Evolutionary conservation across 192 early-diverging fungal species (phyloP), one percentile per base, ranked within the genome.

Genomic region (Phycomyces nitens): DNA sequence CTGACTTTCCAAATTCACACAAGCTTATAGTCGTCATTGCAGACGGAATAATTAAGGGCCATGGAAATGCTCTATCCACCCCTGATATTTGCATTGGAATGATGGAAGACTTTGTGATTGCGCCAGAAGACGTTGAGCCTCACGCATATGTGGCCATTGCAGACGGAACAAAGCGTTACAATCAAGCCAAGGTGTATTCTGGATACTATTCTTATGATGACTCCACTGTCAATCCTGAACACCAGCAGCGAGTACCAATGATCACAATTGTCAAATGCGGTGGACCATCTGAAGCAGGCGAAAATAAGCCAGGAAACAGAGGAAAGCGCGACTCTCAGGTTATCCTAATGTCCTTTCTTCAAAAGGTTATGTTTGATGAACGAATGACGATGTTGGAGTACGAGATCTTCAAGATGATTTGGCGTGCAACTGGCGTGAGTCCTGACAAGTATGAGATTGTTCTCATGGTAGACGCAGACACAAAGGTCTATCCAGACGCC

Each of bases 321-420:
- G 96, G 96, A 51, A 98, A 98, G 81, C 89, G 96, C 29, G 96
- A 99, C 72, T 94, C 94, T 10, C 96, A 99, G 76, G 86, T 99
- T 54, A 82, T 98, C 57, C 78, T 98, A 38, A 97, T 98, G 94
- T 89, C 89, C 60, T 98, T 98, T 74, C 69, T 98, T 72, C 87
- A 92, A 79, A 91, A 92, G 42, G 91, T 89, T 26, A 90, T 91
- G 83, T 92, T 89, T 76, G 87, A 92, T 70, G 90, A 92, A 70
- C 86, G 90, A 55, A 89, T 92, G 89, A 91, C 90, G 5, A 81
- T 81, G 54, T 77, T 92, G 49, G 90, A 92, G 69, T 91, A 89
- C 71, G 90, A 90, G 57, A 71, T 92, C 56, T 92, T 91, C 73
- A 83, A 77, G 44, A 84, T 80, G 16, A 87, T 91, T 66, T 89